Evolutionary conservation across 2,329 filamentous ascomycete species (phyloP), one percentile per base, ranked within the genome.

Genomic region (Pyricularia grisea): DNA sequence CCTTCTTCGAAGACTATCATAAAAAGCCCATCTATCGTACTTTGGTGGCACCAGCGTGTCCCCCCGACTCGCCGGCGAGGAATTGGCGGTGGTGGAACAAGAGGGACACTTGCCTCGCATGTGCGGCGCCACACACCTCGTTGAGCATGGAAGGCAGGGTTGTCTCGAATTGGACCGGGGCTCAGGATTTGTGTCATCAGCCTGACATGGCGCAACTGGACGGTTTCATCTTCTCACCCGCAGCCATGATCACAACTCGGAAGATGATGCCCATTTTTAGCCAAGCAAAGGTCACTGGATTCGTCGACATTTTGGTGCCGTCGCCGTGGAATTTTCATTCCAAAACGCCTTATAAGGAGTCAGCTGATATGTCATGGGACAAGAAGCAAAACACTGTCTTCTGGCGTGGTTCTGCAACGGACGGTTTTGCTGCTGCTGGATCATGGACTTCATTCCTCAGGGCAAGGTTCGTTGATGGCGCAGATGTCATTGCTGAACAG

Each of bases 371-470:
- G 9, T 74, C 79, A 12, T 84, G 84, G 83, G 74, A 78, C 0
- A 73, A 81, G 23, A 87, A 87, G 73, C 68, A 75, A 7, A 82
- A 86, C 66, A 77, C 74, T 28, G 75, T 87, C 58, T 82, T 85
- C 70, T 88, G 85, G 86, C 82, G 85, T 2, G 85, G 85, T 7
- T 80, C 82, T 23, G 81, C 82, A 3, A 83, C 83, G 14, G 84
- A 84, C 27, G 84, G 84, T 0, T 79, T 80, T 65, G 80, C 83
- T n/a, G 72, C 80, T 74, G 63, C 78, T 78, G 70, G 84, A 4
- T 84, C 82, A 36, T 90, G 87, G 87, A 81, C 81, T 23, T 81
- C 81, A 0, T 88, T 88, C 71, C 82, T 88, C 42, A 81, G 87
- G 6, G 87, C 88, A 69, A 82, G 88, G 11, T 85, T 90, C 71